phyloP scores from a whole-genome alignment of 768 basidiomycete genomes.

The Lactarius evosmus region DNA sequence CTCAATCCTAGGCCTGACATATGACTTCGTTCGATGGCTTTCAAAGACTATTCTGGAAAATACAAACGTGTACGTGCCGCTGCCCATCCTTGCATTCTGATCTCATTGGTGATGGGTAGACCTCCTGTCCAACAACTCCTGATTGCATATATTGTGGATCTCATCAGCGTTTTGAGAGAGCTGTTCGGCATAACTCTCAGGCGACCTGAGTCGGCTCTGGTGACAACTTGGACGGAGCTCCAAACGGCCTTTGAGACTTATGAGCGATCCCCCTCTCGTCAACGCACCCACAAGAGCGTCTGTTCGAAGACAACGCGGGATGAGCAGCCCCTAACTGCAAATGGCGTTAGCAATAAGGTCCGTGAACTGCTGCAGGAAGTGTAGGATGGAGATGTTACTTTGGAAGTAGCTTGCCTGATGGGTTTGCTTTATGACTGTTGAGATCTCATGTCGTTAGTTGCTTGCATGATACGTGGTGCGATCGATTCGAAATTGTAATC shows the following conservation, averaged over 20 bases:
- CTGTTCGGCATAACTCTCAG: background rate
- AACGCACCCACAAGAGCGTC: background rate
- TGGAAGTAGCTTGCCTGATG: too few relatives aligned
- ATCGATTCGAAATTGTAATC: background rate
- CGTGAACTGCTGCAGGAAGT: background rate
- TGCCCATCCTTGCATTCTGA: background rate
- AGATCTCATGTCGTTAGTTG: background rate
- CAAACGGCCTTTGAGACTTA: background rate
- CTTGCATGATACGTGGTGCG: background rate
- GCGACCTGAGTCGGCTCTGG: background rate
- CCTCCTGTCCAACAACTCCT: background rate
- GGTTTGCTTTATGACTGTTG: background rate
- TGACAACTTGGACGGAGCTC: background rate
- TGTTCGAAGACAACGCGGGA: background rate
- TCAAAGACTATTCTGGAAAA: accelerated
- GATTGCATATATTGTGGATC: background rate
- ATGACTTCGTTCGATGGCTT: background rate
- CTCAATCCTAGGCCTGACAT: background rate
- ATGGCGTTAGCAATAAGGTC: background rate
- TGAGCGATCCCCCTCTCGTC: background rate
- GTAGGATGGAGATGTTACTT: background rate
- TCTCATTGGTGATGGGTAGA: background rate
- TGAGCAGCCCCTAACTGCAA: background rate
- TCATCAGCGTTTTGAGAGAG: background rate
- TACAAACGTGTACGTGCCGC: background rate